Conservation (phyloP, 2,329 filamentous ascomycete species). For the Ilyonectria robusta region DNA sequence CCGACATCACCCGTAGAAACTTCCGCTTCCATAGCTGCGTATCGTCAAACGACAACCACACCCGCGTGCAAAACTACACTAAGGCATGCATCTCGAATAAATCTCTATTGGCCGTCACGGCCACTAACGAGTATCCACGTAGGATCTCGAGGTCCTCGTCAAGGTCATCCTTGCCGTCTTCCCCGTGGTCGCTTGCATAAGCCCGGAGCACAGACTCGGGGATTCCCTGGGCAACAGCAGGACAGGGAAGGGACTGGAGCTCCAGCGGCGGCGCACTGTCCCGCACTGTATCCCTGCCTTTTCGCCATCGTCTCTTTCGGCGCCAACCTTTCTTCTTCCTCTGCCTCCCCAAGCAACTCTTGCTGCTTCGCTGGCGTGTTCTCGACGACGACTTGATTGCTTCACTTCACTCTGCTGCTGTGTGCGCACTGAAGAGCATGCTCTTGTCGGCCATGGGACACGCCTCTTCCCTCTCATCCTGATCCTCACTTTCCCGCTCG, state of each 20-base stretch:
- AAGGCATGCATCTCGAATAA: too few species aligned
- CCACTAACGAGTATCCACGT: too few species aligned
- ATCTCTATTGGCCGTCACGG: too few species aligned
- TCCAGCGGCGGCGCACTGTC: slow-evolving; percentile 23
- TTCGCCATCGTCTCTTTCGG: slow-evolving; percentile 29
- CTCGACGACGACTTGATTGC: slow-evolving; percentile 49
- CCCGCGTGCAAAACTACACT: too few species aligned
- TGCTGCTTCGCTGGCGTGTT: slow-evolving; percentile 47
- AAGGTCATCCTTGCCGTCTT: too few species aligned
- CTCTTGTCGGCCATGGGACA: slow-evolving; percentile 47
- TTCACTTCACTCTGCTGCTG: slow-evolving; percentile 43
- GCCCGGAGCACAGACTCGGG: too few species aligned
- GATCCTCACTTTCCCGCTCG: slow-evolving; percentile 32
- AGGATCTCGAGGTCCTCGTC: too few species aligned
- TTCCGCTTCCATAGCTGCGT: too few species aligned
- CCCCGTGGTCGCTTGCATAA: too few species aligned
- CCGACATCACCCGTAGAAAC: too few species aligned
- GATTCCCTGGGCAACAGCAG: slow-evolving; percentile 15
- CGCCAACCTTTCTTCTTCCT: slow-evolving; percentile 44
- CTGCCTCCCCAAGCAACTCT: slow-evolving; percentile 44
- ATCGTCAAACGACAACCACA: too few species aligned
- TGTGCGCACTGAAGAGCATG: slow-evolving; percentile 46
- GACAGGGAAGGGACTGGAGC: slow-evolving; percentile 27
- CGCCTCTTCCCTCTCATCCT: slow-evolving; percentile 41
- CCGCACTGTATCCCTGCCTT: slow-evolving; percentile 39